Evolutionary conservation across 352 stramenopile genomes (phyloP), one percentile per base, ranked within the genome.

Genomic region (Pythium pyrilobum): DNA sequence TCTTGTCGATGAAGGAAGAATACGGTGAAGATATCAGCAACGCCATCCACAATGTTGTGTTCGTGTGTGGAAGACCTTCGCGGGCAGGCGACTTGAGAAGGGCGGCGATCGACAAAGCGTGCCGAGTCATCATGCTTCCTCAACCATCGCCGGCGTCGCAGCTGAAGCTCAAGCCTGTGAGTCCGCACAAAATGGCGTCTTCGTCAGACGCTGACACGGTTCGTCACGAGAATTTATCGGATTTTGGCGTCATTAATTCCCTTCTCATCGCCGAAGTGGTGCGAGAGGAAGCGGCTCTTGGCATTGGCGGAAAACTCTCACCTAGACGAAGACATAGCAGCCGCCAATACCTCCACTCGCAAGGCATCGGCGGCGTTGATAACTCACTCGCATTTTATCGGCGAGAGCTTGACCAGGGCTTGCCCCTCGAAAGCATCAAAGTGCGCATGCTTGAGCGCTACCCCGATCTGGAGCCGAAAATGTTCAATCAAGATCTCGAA

Each of bases 361-460:
- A 51, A 25, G 28, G 13, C 11, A 10, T 18, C 24, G 56, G 58
- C 6, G 27, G 18, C 18, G 50, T 18, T 20, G 59, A 42, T 21
- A 51, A 9, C 15, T 48, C 40, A 36, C 43, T 28, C 36, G 54
- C 13, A 34, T 39, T 61, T 21, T 86, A 72, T 39, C 71, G 64
- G 28, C 71, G 66, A 9, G 70, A 81, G 16, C 21, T 82, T 2
- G 69, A 81, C 13, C 75, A 82, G 49, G 75, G 72, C 2, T 53
- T 86, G 10, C 75, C 75, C 0, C 18, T 77, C n/a, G 75, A 83
- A 41, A 84, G 72, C 31, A 76, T 80, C 5, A 78, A 83, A 44
- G 27, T 81, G 10, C 63, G 72, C 10, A 69, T 77, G 43, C 54
- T 85, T 6, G 67, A 71, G 24, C 71, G 74, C 25, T 85, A 71